Base-by-base conservation (phyloP, 2,329 filamentous ascomycete species). In the Neopestalotiopsis sp. region DNA sequence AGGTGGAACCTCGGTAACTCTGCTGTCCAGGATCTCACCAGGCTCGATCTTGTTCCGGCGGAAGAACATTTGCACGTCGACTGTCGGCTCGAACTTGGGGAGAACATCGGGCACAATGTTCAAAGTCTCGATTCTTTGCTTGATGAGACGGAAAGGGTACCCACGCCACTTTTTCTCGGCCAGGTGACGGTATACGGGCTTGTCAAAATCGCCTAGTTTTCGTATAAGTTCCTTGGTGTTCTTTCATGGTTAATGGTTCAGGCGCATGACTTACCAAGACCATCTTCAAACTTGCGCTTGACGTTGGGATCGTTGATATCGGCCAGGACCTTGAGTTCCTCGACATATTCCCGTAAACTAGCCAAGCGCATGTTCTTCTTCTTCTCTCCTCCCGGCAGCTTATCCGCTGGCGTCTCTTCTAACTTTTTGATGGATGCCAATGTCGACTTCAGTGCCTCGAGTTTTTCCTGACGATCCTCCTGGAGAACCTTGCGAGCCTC, bases 291-390 rank as follows among this genome's bases (percentile, higher is more conserved):
- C 73, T 89, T 91, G 82, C 94, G 93, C 89, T 98, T 98, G 71
- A 98, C 94, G 49, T 94, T 75, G 0, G 96, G 96, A 78, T 98
- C 96, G 79, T 98, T 98, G 81, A 97, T 94, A 78, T 99, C 96
- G 30, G 94, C 95, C 71, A 92, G 83, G 52, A 99, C 91, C 88
- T 98, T 97, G 78, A 97, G 84, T 67, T 90, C 81, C 78, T 97
- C 92, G 67, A 98, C 78, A 75, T 94, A 84, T 73, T 88, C 84
- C 76, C 89, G 85, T 90, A 98, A 89, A 73, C 90, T 92, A 60
- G 84, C 83, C 70, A 98, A 76, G 72, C 88, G 88, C 69, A 84
- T 86, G 76, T 92, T 88, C 82, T 94, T 93, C 75, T 85, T 86
- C 71, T 79, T 78, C 77, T 90, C 86, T 4, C 92, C 92, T 45